Evolutionary conservation across 2,329 filamentous ascomycete species (phyloP), one percentile per base, ranked within the genome.

Genomic region (Mollisiaceae sp.): DNA sequence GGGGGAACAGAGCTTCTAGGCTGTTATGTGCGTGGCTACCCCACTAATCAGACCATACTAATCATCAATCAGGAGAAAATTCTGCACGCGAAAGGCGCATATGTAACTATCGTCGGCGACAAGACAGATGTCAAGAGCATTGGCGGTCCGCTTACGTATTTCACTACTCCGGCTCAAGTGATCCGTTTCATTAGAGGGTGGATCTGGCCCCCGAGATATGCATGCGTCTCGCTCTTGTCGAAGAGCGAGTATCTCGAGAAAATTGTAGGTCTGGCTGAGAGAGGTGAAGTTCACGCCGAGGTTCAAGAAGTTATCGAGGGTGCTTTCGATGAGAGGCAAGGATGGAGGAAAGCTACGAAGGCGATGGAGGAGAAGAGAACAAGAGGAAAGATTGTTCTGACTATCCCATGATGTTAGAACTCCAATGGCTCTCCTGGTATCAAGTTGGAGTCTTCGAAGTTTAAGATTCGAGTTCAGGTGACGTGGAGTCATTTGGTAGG

Each of bases 1-100:
- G 82, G 82, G 8, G 75, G 79, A 12, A 73, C 64, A 5, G 73
- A 74, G 14, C 59, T 74, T 9, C 57, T 75, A 35, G 47, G 65
- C 4, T 43, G 43, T 45, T 72, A 74, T 65, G 72, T 73, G 69
- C n/a, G 35, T 22, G n/a, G n/a, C 39, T 15, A 39, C 39, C 57
- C 24, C 20, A 59, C 22, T 35, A 35, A 41, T 8, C n/a, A n/a
- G 50, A 20, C 14, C n/a, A 22, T n/a, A 45, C 67, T 62, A 57
- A 67, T 38, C 27, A 27, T 36, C 6, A 9, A 20, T 32, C 27
- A 74, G 73, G 45, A 66, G 36, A 55, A 70, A 65, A 65, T 75
- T 20, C 64, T 74, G 2, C 68, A 75, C 32, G 41, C 61, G 11
- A 67, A 64, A 4, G 73, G 74, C 3, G 71, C 71, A 54, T 75